phyloP scores from a whole-genome alignment of 176 grass and related monocot species.

The Lolium perenne region DNA sequence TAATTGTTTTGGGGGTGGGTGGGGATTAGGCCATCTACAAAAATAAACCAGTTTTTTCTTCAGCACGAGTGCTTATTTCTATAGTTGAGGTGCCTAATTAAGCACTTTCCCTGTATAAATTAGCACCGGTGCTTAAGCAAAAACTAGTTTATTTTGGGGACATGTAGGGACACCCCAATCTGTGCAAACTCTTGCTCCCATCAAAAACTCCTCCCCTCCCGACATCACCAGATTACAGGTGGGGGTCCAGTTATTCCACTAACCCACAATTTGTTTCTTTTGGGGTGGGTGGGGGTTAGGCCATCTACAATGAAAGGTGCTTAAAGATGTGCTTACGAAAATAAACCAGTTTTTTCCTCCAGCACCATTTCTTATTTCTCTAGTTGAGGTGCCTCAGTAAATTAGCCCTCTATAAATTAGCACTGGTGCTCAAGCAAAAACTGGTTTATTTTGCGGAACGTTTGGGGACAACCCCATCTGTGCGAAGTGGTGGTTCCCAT shows the following conservation, averaged over 20 bases:
- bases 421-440: not conserved
- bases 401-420: not conserved
- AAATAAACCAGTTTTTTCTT: not conserved
- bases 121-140: not conserved
- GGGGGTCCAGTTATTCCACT: no score
- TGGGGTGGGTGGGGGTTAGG: no score
- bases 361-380: no score
- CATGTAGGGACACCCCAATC: no score
- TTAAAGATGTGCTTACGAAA: no score
- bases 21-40: not conserved
- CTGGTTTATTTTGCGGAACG: not conserved
- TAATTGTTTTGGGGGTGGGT: not conserved
- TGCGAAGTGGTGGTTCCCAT: not conserved
- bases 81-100: not conserved
- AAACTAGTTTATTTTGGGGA: not conserved
- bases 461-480: not conserved
- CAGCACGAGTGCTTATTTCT: not conserved
- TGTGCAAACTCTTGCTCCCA: no score
- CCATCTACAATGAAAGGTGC: no score
- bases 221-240: no score
- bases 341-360: no score
- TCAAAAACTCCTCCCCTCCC: no score
- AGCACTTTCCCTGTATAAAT: not conserved
- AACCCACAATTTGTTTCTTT: no score
- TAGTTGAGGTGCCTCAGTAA: not conserved